Evolutionary conservation across 208 protist species (phyloP), one percentile per base, ranked within the genome.

Genomic region (Polymyxa betae): DNA sequence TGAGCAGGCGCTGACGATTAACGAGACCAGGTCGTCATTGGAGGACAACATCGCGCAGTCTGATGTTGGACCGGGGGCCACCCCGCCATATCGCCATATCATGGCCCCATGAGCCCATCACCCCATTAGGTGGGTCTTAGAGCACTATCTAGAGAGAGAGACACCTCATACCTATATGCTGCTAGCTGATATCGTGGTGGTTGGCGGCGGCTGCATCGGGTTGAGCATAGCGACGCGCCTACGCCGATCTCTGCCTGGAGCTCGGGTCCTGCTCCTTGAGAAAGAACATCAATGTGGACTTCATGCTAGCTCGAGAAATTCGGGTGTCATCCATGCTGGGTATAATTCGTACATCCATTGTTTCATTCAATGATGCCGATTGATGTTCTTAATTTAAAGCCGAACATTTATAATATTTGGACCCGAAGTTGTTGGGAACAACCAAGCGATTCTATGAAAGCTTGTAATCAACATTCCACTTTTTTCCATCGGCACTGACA

Each of bases 121-220:
- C 24, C 49, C 49, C 49, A 5, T 60, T 24, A 5, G 12, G 49
- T 60, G 24, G 5, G 12, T 60, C 24, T 24, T 29, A 29, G 12
- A 60, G 24, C 49, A 24, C 49, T 24, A 60, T 60, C 49, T 24
- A 24, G 12, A 60, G 49, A 5, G 12, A 5, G 49, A 60, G 5
- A 60, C 49, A 60, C 24, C 49, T 5, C 24, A 60, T 60, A 5
- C 49, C 49, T 60, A 60, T 60, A 60, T 82, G 72, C n/a, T 35
- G 72, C 16, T 43, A 5, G 72, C 72, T 35, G 72, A 82, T 82
- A 43, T 82, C 35, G 72, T 43, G n/a, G 72, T 82, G 5, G 40
- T 35, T n/a, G 72, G 72, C 35, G 72, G 72, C 72, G 72, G 72
- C 16, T 82, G 72, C n/a, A 82, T 82, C 72, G 72, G 72, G 35